A percentile compares a stretch with the other conserved stretches of the same genome.
Conservation (phyloP, 768 basidiomycete genomes). For the Pulveroboletus sp. region DNA sequence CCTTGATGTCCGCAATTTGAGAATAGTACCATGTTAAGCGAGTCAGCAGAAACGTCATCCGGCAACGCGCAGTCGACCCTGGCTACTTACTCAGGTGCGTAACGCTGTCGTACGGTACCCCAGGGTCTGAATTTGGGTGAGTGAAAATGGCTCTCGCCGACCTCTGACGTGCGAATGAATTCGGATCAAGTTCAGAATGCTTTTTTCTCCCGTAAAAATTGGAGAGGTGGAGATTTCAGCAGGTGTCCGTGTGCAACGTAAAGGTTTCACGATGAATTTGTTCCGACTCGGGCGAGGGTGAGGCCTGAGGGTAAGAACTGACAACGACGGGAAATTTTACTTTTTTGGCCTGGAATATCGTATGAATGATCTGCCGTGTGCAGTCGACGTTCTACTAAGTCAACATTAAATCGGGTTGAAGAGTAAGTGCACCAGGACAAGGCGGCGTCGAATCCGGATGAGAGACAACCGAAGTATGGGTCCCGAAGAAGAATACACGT, state of each 20-base stretch:
- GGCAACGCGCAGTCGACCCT: too few species aligned
- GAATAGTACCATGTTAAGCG: constrained; percentile 6
- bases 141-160: constrained; percentile 3
- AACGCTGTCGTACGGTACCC: constrained; percentile 5
- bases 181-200: neutral
- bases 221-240: neutral
- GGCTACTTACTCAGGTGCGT: too few species aligned
- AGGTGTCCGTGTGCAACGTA: neutral
- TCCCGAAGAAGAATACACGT: constrained; percentile 1
- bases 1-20: neutral
- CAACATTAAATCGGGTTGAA: neutral
- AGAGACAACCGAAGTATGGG: neutral
- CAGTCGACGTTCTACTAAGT: neutral
- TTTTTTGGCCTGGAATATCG: neutral
- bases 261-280: neutral
- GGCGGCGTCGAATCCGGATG: constrained; percentile 1
- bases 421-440: neutral
- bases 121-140: constrained; percentile 5
- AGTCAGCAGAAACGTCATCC: constrained; percentile 8
- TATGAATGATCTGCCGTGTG: neutral
- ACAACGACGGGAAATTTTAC: neutral
- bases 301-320: neutral
- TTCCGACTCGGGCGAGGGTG: neutral
- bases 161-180: constrained; percentile 22
- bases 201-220: constrained; percentile 30